Base-by-base conservation (phyloP, 1,284 basidiomycete genomes). In the Sporisorium iseilematis-ciliati region DNA sequence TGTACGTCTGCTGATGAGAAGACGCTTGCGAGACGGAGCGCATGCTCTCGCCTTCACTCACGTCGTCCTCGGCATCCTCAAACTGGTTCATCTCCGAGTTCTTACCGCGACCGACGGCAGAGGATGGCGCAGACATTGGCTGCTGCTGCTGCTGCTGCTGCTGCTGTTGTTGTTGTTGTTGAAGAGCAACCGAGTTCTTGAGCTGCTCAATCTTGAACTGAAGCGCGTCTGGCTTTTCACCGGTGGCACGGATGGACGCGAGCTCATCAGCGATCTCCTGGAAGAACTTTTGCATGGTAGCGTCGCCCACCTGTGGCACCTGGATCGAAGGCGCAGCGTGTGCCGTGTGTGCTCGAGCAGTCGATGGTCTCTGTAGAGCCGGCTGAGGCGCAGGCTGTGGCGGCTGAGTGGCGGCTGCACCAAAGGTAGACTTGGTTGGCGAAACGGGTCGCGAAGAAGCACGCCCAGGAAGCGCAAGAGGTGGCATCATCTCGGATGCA, bases 221-320 rank as follows among this genome's bases (percentile, higher is more conserved):
- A 85, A 86, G 77, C 91, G 90, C 87, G 29, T 77, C 79, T 11
- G 75, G 71, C 56, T 74, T 70, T 43, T 69, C 74, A 18, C 79
- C 79, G 16, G 69, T 77, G 12, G 78, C 75, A 11, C 81, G 77
- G 43, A 94, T 90, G 50, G 89, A 89, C 65, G 90, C 91, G 50
- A 94, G 89, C 78, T 93, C 92, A 45, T 92, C 90, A 7, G 91
- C 91, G 54, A 95, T 91, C 85, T 94, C 92, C 61, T 91, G 88
- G 85, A 94, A 92, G 86, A 93, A 93, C 43, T 89, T 86, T 67
- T 92, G 91, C 83, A 94, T 90, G 46, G 89, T 89, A 50, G 89
- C 90, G 77, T 93, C 91, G 69, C 90, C 50, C 26, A 69, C 75
- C 50, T 66, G 68, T 5, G 73, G 74, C 53, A 78, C 72, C 58